A percentile compares a stretch with the other conserved stretches of the same genome.
Evolutionary conservation across 2,329 filamentous ascomycete species (phyloP).

Genomic region (Zasmidium cellare): DNA sequence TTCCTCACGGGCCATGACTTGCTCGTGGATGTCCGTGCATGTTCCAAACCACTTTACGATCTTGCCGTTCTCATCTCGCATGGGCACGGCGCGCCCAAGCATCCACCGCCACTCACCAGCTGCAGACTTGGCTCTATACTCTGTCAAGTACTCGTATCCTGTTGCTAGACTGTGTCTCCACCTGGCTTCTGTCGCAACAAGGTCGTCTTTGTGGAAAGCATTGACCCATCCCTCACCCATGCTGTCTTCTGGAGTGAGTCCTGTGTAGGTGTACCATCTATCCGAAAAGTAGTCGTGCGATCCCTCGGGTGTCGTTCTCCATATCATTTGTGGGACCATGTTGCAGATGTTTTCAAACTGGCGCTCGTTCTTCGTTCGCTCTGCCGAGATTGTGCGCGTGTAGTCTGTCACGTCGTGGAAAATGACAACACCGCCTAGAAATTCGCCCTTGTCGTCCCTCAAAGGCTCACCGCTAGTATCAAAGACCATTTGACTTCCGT

Average conservation of each 20-base stretch:
- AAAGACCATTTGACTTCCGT: constrained; percentile 57
- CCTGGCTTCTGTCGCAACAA: constrained; percentile 52
- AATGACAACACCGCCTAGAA: constrained; percentile 70
- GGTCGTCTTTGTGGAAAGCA: constrained; percentile 71
- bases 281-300: constrained; percentile 72
- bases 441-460: constrained; percentile 66
- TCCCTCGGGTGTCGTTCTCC: constrained; percentile 67
- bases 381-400: constrained; percentile 66
- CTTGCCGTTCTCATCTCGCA: constrained; percentile 64
- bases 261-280: constrained; percentile 79
- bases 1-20: constrained; percentile 66
- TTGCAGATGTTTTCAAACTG: constrained; percentile 76
- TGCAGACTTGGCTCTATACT: constrained; percentile 68
- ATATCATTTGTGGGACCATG: constrained; percentile 60
- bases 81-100: constrained; percentile 66
- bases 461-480: constrained; percentile 70
- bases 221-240: constrained; percentile 63
- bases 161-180: constrained; percentile 67
- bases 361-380: constrained; percentile 69
- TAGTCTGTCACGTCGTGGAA: constrained; percentile 73
- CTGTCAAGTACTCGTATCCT: constrained; percentile 67
- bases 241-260: constrained; percentile 62
- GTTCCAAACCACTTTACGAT: constrained; percentile 82
- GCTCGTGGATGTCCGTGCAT: constrained; percentile 73
- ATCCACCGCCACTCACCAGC: constrained; percentile 78